Percentiles rank a stretch among this genome's conserved stretches.
Conservation (phyloP, 768 basidiomycete species). For the Amanita rubescens region DNA sequence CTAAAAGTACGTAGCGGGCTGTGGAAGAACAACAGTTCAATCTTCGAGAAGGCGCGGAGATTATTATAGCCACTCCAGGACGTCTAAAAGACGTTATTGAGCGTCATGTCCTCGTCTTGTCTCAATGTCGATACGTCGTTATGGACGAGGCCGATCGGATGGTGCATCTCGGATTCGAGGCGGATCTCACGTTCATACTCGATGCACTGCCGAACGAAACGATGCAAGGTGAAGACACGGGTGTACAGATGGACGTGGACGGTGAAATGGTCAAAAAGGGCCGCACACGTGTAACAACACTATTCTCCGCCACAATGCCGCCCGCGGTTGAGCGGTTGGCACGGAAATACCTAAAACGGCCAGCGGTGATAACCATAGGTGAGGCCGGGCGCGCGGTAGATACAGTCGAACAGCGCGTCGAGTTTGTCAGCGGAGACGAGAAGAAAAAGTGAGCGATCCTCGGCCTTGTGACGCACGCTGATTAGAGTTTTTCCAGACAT, state of each 20-base stretch:
- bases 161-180: constrained; percentile 97
- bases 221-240: constrained; percentile 78
- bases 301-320: constrained; percentile 99
- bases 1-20: constrained; percentile 45
- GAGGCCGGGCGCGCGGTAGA: constrained; percentile 97
- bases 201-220: constrained; percentile 85
- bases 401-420: constrained; percentile 93
- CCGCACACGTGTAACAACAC: constrained; percentile 83
- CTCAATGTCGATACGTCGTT: constrained; percentile 96
- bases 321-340: constrained; percentile 93
- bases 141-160: constrained; percentile 99
- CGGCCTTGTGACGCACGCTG: constrained; percentile 8
- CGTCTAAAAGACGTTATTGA: constrained; percentile 98
- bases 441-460: constrained; percentile 78
- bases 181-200: constrained; percentile 88
- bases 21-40: constrained; percentile 99
- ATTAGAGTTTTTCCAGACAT: constrained; percentile 42
- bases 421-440: constrained; percentile 88
- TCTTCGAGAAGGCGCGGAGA: constrained; percentile 95
- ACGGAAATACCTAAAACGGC: constrained; percentile 86
- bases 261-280: constrained; percentile 65
- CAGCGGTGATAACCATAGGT: constrained; percentile 96
- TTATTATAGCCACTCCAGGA: constrained; percentile 97
- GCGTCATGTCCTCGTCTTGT: constrained; percentile 88
- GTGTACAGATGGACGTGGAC: constrained; percentile 74